These are phyloP conservation scores for Camillea tinctor DNA, from an alignment of 2,329 filamentous ascomycete species.

Conservation along the genomic window DNA sequence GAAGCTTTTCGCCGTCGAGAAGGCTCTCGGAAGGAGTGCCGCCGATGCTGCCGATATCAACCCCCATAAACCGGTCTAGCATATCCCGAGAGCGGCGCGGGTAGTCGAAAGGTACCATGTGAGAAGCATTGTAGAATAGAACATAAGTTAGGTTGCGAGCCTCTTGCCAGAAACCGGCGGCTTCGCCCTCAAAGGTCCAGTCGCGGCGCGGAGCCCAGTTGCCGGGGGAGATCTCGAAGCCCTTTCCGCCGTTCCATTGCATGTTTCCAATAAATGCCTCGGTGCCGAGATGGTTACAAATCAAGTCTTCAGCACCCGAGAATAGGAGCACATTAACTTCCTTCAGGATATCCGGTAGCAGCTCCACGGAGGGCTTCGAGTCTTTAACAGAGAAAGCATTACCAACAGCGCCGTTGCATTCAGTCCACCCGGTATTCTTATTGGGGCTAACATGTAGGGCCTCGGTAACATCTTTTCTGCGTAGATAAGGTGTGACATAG, in stretches of 20 bases:
- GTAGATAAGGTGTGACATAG: slow-evolving; percentile 78
- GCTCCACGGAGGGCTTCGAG: slow-evolving; percentile 68
- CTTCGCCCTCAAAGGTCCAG: slow-evolving; percentile 89
- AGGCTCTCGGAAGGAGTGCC: slow-evolving; percentile 74
- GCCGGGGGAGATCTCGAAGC: slow-evolving; percentile 83
- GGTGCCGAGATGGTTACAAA: slow-evolving; percentile 96
- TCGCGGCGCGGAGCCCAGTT: slow-evolving; percentile 89
- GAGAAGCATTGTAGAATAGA: slow-evolving; percentile 89
- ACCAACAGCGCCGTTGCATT: slow-evolving; percentile 81
- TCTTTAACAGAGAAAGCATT: slow-evolving; percentile 66
- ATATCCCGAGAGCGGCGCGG: slow-evolving; percentile 87
- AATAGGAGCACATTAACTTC: slow-evolving; percentile 82
- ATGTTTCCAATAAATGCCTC: slow-evolving; percentile 88
- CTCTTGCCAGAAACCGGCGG: slow-evolving; percentile 89
- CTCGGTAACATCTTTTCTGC: slow-evolving; percentile 70
- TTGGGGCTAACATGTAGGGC: slow-evolving; percentile 81
- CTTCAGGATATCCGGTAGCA: slow-evolving; percentile 76
- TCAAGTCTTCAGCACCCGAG: slow-evolving; percentile 89
- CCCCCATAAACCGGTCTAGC: slow-evolving; percentile 93
- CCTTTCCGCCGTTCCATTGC: slow-evolving; percentile 87
- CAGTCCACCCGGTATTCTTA: slow-evolving; percentile 85
- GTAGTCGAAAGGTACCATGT: slow-evolving; percentile 98
- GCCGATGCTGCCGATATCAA: slow-evolving; percentile 87
- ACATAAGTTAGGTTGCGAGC: slow-evolving; percentile 95
- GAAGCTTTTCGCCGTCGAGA: slow-evolving; percentile 82